Conservation (phyloP, 129 eudicot species). For the Glebionis coronaria region DNA sequence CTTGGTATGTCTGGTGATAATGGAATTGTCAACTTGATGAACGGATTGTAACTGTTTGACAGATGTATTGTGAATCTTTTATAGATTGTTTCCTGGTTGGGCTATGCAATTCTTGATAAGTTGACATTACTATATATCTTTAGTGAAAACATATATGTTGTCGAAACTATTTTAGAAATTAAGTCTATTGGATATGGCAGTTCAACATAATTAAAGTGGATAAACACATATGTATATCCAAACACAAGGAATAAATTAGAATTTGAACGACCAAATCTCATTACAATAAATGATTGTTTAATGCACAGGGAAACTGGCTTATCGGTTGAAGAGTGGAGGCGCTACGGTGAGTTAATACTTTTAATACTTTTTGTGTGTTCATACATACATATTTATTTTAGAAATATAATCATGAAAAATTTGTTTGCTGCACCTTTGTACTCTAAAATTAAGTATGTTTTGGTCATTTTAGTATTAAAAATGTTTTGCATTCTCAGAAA, state of each 20-base stretch:
- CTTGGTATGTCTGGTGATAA: slow-evolving; percentile 60
- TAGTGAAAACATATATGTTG: slow-evolving; percentile 10
- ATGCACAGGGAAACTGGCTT: slow-evolving; percentile 83
- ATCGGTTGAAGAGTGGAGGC: slow-evolving; percentile 85
- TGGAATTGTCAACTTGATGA: background rate
- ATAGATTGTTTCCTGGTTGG: background rate
- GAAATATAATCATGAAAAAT: slow-evolving; percentile 2
- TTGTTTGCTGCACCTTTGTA: background rate
- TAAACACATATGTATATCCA: background rate
- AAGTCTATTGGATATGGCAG: too few relatives aligned
- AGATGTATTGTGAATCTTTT: background rate
- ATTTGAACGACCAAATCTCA: background rate
- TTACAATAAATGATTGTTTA: slow-evolving; percentile 11
- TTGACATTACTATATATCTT: background rate
- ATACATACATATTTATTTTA: background rate
- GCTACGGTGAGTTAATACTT: slow-evolving; percentile 56
- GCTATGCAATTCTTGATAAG: slow-evolving; percentile 7
- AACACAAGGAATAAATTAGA: background rate
- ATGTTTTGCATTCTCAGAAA: too few relatives aligned
- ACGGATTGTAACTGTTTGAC: background rate
- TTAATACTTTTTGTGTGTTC: background rate
- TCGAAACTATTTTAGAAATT: background rate
- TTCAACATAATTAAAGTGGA: too few relatives aligned
- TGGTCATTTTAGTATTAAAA: background rate
- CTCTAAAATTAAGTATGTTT: background rate